A percentile compares a stretch with the other conserved stretches of the same genome.
Conservation (phyloP, 2,329 filamentous ascomycete species). For the Aspergillus felis region DNA sequence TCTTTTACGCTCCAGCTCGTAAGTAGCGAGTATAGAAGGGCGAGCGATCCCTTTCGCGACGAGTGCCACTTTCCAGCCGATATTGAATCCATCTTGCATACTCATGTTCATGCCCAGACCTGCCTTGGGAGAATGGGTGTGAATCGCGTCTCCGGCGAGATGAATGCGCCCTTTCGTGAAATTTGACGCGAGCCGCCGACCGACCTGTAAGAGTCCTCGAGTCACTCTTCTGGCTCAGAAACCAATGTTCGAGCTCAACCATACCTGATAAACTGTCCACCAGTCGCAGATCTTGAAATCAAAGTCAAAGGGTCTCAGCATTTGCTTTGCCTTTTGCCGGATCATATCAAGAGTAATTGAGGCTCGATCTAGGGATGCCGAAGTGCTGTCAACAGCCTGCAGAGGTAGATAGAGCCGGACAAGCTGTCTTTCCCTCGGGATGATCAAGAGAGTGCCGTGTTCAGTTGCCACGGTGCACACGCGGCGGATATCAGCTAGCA, state of each 20-base stretch:
- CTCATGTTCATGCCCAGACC: conserved; percentile 23
- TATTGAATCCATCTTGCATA: conserved; percentile 51
- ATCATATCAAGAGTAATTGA: conserved; percentile 6
- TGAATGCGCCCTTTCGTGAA: conserved; percentile 8
- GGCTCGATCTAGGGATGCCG: conserved; percentile 3
- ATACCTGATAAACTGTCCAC: conserved; percentile 11
- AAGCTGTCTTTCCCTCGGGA: conserved; percentile 53
- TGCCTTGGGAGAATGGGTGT: conserved; percentile 10
- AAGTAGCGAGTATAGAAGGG: conserved; percentile 46
- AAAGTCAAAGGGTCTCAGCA: conserved; percentile 5
- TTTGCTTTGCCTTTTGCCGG: conserved; percentile 2
- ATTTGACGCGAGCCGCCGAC: conserved; percentile 7
- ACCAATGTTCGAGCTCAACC: not conserved
- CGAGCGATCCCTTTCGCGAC: conserved; percentile 41
- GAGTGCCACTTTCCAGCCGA: conserved; percentile 52
- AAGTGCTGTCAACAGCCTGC: not conserved
- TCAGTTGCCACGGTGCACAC: conserved; percentile 50
- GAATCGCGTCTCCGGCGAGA: conserved; percentile 8
- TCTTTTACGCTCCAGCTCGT: conserved; percentile 50
- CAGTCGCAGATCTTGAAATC: conserved; percentile 11
- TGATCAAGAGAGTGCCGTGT: conserved; percentile 59
- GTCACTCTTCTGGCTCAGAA: not conserved
- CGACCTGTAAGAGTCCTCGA: conserved; percentile 1
- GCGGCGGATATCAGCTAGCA: conserved; percentile 51
- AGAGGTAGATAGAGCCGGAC: conserved; percentile 9